These are phyloP conservation scores for Erucastrum elatum DNA, from an alignment of 345 rosid species.

Conservation along the genomic window DNA sequence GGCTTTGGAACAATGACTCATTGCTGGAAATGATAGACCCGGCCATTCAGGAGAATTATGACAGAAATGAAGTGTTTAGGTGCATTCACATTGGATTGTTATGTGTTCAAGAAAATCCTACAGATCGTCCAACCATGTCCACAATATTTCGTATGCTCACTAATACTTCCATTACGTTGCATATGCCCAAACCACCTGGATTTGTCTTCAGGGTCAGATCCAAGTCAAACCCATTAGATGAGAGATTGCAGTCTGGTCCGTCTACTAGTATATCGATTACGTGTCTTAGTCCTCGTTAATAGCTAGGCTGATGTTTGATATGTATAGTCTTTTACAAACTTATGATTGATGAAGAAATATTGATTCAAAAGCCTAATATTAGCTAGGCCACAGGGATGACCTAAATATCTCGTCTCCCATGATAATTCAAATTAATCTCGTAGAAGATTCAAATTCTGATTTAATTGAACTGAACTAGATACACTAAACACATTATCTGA, in stretches of 20 bases:
- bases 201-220: constrained; percentile 7
- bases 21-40: constrained; percentile 22
- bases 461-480: not conserved
- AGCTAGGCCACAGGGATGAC: not conserved
- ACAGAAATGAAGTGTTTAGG: constrained; percentile 13
- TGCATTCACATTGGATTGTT: constrained; percentile 20
- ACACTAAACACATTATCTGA: not conserved
- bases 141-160: constrained; percentile 10
- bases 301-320: not conserved
- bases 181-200: constrained; percentile 22
- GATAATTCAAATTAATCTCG: not conserved
- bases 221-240: not conserved
- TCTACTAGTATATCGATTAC: constrained; percentile 20
- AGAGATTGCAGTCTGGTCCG: constrained; percentile 2
- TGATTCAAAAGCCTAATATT: not conserved
- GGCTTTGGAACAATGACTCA: constrained; percentile 21
- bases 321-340: not conserved
- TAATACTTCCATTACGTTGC: not conserved
- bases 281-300: constrained; percentile 8
- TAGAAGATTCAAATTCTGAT: not conserved
- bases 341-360: not conserved
- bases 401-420: not conserved
- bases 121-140: constrained; percentile 26
- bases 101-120: constrained; percentile 29
- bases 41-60: not conserved